A percentile compares a stretch with the other conserved stretches of the same genome.
Conservation (phyloP, 164 flowering plant genomes). For the Vitis rupestris region DNA sequence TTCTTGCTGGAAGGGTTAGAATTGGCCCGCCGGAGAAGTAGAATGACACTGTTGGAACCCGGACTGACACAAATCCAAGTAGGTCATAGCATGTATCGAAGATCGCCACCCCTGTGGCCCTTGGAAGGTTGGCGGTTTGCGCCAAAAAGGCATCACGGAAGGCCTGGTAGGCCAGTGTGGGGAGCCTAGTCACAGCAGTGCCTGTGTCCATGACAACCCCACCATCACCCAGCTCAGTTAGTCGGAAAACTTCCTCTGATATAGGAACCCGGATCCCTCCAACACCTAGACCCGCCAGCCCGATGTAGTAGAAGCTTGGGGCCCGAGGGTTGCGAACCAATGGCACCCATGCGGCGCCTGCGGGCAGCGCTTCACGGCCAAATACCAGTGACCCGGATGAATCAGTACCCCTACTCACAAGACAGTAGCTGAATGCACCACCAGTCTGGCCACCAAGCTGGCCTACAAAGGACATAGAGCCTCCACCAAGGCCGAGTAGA, state of each 20-base stretch:
- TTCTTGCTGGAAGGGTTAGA: constrained; percentile 78
- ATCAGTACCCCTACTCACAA: constrained; percentile 65
- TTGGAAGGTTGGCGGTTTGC: constrained; percentile 54
- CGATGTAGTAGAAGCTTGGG: constrained; percentile 77
- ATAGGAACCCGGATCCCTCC: constrained; percentile 61
- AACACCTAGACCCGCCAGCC: constrained; percentile 77
- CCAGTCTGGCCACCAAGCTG: constrained; percentile 81
- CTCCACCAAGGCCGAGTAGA: constrained; percentile 80
- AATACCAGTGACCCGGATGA: constrained; percentile 61
- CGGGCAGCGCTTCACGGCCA: constrained; percentile 65
- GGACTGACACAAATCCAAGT: constrained; percentile 53
- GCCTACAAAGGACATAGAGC: constrained; percentile 77
- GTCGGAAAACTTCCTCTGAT: constrained; percentile 44
- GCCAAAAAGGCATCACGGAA: constrained; percentile 61
- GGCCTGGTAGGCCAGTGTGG: constrained; percentile 54
- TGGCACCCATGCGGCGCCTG: constrained; percentile 77
- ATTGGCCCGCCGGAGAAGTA: constrained; percentile 74
- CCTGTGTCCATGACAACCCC: constrained; percentile 96
- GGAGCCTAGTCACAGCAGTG: constrained; percentile 86
- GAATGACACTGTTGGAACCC: constrained; percentile 91
- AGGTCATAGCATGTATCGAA: constrained; percentile 89
- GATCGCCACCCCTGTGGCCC: constrained; percentile 58
- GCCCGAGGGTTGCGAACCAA: constrained; percentile 62
- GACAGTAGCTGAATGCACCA: constrained; percentile 77
- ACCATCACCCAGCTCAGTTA: constrained; percentile 54